Evolutionary conservation across 345 rosid species (phyloP).

Genomic region (Populus ilicifolia): DNA sequence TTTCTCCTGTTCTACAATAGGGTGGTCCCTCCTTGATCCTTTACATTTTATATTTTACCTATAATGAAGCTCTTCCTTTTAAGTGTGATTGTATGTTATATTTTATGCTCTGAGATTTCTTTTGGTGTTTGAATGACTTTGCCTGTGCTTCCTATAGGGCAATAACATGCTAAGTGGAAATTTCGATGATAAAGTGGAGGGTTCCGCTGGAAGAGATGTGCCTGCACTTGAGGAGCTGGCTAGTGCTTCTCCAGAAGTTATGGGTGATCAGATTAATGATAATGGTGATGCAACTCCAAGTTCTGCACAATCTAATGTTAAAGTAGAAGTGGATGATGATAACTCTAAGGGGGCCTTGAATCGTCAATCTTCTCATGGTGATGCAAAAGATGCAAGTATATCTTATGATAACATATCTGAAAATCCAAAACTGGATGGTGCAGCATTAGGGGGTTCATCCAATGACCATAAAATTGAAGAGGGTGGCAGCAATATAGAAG

Average conservation of each 20-base stretch:
- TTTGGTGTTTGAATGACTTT: conserved; percentile 10
- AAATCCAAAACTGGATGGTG: conserved; percentile 32
- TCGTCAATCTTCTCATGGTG: conserved; percentile 31
- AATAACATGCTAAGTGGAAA: conserved; percentile 26
- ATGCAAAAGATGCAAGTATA: conserved; percentile 31
- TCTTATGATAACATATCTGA: conserved; percentile 28
- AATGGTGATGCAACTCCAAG: conserved; percentile 19
- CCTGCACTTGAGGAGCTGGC: conserved; percentile 28
- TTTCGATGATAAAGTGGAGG: conserved; percentile 30
- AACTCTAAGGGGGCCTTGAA: conserved; percentile 24
- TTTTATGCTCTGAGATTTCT: conserved; percentile 3
- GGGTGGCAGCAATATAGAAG: conserved; percentile 41
- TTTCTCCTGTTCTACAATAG: background rate
- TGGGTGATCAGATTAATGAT: conserved; percentile 32
- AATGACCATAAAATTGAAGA: conserved; percentile 36
- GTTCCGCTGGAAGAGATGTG: conserved; percentile 31
- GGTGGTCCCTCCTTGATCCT: background rate
- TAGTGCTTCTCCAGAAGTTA: conserved; percentile 27
- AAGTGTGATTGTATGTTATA: background rate
- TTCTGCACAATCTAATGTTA: conserved; percentile 24
- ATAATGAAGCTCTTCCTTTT: background rate
- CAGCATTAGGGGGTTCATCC: conserved; percentile 29
- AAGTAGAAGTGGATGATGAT: conserved; percentile 36
- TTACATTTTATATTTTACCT: background rate
- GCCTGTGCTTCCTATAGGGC: conserved; percentile 38